A percentile compares a stretch with the other conserved stretches of the same genome.
Conservation (phyloP, 179 eudicot genomes). For the Beta corolliflora region DNA sequence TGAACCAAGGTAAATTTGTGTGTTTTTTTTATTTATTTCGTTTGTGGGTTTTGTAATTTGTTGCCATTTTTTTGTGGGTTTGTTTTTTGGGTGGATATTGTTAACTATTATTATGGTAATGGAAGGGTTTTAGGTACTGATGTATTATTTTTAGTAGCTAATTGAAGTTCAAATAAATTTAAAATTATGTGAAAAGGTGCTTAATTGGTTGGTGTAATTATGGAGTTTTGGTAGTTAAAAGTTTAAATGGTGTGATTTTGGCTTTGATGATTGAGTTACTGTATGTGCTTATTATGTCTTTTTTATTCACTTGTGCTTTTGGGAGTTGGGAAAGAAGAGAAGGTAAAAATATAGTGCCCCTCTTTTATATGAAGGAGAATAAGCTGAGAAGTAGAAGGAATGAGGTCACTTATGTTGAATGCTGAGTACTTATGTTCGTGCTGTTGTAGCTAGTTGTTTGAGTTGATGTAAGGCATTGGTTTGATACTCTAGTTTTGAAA, state of each 20-base stretch:
- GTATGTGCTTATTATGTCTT: conserved; percentile 7
- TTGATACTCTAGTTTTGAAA: not conserved
- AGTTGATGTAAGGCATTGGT: not conserved
- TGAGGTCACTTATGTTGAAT: not conserved
- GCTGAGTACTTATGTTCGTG: not conserved
- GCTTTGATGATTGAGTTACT: conserved; percentile 14
- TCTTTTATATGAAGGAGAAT: not conserved
- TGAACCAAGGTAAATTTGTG: conserved; percentile 64
- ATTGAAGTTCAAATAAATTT: not conserved
- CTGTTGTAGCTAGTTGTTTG: not conserved
- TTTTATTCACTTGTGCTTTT: not conserved
- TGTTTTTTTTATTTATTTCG: not conserved
- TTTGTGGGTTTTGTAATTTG: not conserved
- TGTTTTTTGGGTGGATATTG: not conserved
- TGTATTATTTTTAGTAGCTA: not conserved
- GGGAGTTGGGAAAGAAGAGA: not conserved
- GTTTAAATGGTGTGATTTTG: not conserved
- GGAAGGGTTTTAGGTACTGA: not conserved
- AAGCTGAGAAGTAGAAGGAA: not conserved
- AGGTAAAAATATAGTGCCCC: not conserved
- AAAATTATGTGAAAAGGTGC: not conserved
- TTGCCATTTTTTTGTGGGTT: not conserved
- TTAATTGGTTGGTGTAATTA: not conserved
- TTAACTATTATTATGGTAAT: not conserved
- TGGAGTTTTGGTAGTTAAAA: conserved; percentile 5